phyloP scores from a whole-genome alignment of 306 rosid species.

The Pyrus bretschneideri region DNA sequence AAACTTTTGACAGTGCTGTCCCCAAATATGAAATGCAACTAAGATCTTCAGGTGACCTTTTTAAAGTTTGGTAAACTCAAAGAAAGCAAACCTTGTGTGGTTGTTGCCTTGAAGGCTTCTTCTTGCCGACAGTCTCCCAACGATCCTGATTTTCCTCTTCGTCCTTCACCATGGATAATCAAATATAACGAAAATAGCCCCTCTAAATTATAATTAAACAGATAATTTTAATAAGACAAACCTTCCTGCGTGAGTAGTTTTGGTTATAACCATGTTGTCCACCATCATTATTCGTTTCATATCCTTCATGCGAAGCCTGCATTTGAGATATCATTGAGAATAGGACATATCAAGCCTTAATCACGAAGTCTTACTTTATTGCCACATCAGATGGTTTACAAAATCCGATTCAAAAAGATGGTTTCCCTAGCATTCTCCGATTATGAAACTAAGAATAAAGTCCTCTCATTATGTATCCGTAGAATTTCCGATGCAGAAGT shows the following conservation, averaged over 20 bases:
- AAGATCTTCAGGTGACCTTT: conserved; percentile 3
- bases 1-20: background rate
- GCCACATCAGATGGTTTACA: no score
- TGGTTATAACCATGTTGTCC: conserved; percentile 17
- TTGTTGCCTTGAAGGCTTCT: conserved; percentile 44
- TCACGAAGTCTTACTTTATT: no score
- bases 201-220: background rate
- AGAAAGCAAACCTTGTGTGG: conserved; percentile 57
- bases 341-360: no score
- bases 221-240: background rate
- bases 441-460: background rate
- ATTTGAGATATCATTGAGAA: background rate
- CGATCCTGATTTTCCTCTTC: conserved; percentile 44
- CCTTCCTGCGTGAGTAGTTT: conserved; percentile 28
- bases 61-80: conserved; percentile 2
- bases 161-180: conserved; percentile 34
- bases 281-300: conserved; percentile 18
- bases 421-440: no score
- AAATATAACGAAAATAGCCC: conserved; percentile 1
- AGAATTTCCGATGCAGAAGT: background rate
- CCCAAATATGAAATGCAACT: background rate
- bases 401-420: no score
- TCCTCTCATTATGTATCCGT: background rate
- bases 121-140: conserved; percentile 77
- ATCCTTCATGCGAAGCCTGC: conserved; percentile 11